These are phyloP conservation scores for Bassia scoparia DNA, from an alignment of 148 eudicot species.

Conservation along the genomic window DNA sequence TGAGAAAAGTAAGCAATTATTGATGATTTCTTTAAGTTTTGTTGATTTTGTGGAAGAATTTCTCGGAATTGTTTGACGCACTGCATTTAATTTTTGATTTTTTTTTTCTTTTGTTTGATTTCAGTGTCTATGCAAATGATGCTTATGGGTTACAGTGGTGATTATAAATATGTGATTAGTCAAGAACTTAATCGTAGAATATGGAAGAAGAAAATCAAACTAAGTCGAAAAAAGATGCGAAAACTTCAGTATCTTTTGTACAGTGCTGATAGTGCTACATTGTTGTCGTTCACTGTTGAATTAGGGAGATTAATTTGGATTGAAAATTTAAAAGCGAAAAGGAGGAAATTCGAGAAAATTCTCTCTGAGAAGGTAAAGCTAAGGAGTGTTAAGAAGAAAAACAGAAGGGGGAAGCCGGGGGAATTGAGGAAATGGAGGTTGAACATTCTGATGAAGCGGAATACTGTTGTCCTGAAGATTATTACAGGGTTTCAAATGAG, in stretches of 20 bases:
- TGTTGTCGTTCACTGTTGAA: constrained; percentile 19
- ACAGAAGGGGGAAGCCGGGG: constrained; percentile 17
- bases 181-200: constrained; percentile 16
- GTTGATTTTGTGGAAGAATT: not conserved
- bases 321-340: not conserved
- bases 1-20: constrained; percentile 21
- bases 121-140: constrained; percentile 23
- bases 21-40: not conserved
- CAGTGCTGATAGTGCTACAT: constrained; percentile 17
- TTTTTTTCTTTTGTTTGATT: not conserved
- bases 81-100: not conserved
- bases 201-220: constrained; percentile 15
- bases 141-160: constrained; percentile 20
- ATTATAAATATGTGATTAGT: constrained; percentile 9
- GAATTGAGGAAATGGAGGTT: constrained; percentile 1
- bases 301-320: constrained; percentile 24
- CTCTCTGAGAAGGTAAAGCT: constrained; percentile 18
- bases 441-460: not conserved
- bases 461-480: not conserved
- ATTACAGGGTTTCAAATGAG: constrained; percentile 20
- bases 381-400: constrained; percentile 14
- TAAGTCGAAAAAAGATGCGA: constrained; percentile 16
- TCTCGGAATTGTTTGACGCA: not conserved
- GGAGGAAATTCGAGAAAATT: constrained; percentile 18
- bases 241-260: constrained; percentile 13